Evolutionary conservation across 345 rosid genomes (phyloP).

Genomic region (Hibiscus syriacus): DNA sequence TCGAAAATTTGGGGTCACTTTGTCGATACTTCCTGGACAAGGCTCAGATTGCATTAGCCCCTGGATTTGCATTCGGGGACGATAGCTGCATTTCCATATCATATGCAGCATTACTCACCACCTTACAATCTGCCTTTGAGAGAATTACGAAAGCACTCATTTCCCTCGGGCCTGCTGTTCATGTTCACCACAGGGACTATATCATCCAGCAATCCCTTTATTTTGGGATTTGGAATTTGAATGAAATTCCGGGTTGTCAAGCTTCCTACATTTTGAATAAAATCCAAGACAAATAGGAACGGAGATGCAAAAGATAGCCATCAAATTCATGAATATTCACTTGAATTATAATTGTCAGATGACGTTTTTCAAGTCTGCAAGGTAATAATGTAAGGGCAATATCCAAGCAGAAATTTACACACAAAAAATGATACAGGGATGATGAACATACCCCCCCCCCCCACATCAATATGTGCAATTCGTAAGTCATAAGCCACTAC

Average conservation of each 20-base stretch:
- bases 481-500: not conserved
- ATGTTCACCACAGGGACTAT: slow-evolving; percentile 21
- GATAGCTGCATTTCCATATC: slow-evolving; percentile 82
- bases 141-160: too few species aligned
- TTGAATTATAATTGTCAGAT: too few species aligned
- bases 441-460: slow-evolving; percentile 1
- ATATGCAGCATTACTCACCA: slow-evolving; percentile 38
- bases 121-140: not conserved
- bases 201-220: too few species aligned
- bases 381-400: too few species aligned
- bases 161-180: slow-evolving; percentile 42
- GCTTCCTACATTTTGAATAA: too few species aligned
- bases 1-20: slow-evolving; percentile 43
- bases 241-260: too few species aligned
- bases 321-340: too few species aligned
- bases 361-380: too few species aligned
- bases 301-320: too few species aligned
- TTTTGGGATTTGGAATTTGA: too few species aligned
- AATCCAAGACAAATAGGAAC: too few species aligned
- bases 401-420: not conserved
- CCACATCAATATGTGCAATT: slow-evolving; percentile 19
- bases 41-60: slow-evolving; percentile 83
- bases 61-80: slow-evolving; percentile 93
- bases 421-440: slow-evolving; percentile 14
- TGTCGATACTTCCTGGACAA: slow-evolving; percentile 28